These are phyloP conservation scores for Debaryomycetaceae sp. DNA, from an alignment of 1,139 yeast genomes.

Conservation along the genomic window DNA sequence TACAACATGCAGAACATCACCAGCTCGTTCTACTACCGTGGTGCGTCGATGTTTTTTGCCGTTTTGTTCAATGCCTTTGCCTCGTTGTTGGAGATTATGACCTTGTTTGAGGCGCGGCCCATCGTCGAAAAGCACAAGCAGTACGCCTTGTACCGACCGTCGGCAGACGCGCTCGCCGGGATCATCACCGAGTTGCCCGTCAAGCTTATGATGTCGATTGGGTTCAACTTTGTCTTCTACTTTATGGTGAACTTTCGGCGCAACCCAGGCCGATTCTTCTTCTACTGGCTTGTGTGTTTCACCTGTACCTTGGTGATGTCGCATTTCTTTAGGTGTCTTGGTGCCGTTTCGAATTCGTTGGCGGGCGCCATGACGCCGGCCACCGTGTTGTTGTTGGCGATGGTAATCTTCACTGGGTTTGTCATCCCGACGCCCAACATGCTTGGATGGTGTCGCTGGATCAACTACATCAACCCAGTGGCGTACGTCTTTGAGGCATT, in stretches of 20 bases:
- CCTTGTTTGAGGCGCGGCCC: slow-evolving; percentile 53
- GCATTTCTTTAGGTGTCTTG: slow-evolving; percentile 56
- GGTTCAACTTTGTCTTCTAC: slow-evolving; percentile 47
- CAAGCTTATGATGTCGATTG: slow-evolving; percentile 41
- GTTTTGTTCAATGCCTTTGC: slow-evolving; percentile 54
- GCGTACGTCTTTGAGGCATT: slow-evolving; percentile 54
- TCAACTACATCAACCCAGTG: slow-evolving; percentile 54
- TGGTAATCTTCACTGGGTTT: slow-evolving; percentile 58
- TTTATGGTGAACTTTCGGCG: slow-evolving; percentile 55
- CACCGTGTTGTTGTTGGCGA: slow-evolving; percentile 47
- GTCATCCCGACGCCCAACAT: slow-evolving; percentile 52
- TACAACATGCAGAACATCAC: slow-evolving; percentile 46
- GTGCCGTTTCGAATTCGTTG: slow-evolving; percentile 50
- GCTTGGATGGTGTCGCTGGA: slow-evolving; percentile 67
- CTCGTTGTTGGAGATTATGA: slow-evolving; percentile 54
- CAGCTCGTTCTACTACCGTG: slow-evolving; percentile 51
- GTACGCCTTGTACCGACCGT: slow-evolving; percentile 60
- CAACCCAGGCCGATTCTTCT: slow-evolving; percentile 59
- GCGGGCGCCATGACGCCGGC: slow-evolving; percentile 64
- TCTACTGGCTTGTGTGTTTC: slow-evolving; percentile 41
- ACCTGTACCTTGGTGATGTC: slow-evolving; percentile 50
- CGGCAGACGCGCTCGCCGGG: slow-evolving; percentile 63
- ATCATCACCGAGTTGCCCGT: slow-evolving; percentile 56
- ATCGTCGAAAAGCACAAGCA: slow-evolving; percentile 59
- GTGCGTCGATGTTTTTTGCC: slow-evolving; percentile 55